Base-by-base conservation (phyloP, 768 basidiomycete species). In the Filobasidium wieringae region DNA sequence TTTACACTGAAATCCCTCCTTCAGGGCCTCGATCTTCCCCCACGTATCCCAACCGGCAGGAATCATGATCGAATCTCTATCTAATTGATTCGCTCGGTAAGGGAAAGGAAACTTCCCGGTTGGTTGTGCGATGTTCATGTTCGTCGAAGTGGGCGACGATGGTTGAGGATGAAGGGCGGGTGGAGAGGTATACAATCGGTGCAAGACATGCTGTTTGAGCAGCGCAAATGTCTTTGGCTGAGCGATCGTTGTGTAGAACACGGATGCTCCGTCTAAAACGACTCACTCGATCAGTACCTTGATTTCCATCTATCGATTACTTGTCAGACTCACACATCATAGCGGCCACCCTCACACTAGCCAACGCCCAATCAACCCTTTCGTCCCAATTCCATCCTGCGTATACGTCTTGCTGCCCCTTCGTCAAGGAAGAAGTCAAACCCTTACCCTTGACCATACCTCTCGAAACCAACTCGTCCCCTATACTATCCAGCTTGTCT, bases 41-140 rank as follows among this genome's bases (percentile, higher is more conserved):
- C 89, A 95, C 64, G 87, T 88, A 69, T 97, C 95, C 95, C 95
- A 99, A 0, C 95, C 95, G 1, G 88, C 81, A 1, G 93, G 95
- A 6, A 97, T 83, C 41, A 95, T 81, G 52, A 96, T 85, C 12
- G 82, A 84, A 67, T 96, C 92, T 31, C 95, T 83, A 70, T 97
- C 95, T 45, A 97, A 77, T 0, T 87, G 85, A 69, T 96, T 97
- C 1, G 95, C 85, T 63, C 86, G 85, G 55, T 88, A 81, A 2
- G 79, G 76, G 74, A 95, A 97, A 0, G 88, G 84, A 75, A 96
- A 95, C 1, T 84, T 81, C 66, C 88, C 87, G 36, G 84, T 82
- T 27, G 77, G 76, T 5, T 50, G 32, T 45, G 52, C 43, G 26
- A 55, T 41, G 19, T 37, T 55, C 12, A 33, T 26, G 37, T 8